Evolutionary conservation across 176 grass and related monocot species (phyloP).

Genomic region (Bromus sterilis): DNA sequence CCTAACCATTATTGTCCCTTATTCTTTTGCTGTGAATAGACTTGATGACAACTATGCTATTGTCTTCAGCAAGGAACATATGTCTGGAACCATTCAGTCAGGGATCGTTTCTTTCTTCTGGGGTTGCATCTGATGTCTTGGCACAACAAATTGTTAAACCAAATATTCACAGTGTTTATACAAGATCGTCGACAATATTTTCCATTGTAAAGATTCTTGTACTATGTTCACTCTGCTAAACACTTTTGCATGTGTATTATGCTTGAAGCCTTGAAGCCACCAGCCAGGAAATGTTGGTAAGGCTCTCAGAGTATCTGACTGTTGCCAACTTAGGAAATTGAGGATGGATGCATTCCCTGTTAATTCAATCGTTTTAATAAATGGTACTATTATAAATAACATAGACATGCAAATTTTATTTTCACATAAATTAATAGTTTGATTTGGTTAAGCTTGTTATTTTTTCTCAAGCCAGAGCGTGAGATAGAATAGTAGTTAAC

Average conservation of each 20-base stretch:
- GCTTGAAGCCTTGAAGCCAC: slow-evolving; percentile 44
- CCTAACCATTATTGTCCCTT: not conserved
- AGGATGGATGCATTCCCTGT: slow-evolving; percentile 71
- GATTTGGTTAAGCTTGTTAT: not conserved
- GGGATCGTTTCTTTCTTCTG: slow-evolving; percentile 62
- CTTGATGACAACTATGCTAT: not conserved
- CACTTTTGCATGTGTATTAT: slow-evolving; percentile 71
- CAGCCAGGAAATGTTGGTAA: slow-evolving; percentile 51
- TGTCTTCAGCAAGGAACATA: slow-evolving; percentile 38
- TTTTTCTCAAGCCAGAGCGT: not conserved
- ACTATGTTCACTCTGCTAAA: slow-evolving; percentile 57
- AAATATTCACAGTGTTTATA: slow-evolving; percentile 57
- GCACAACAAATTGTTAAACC: slow-evolving; percentile 70
- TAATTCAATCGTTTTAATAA: not conserved
- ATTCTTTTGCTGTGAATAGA: not conserved
- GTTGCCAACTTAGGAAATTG: slow-evolving; percentile 61
- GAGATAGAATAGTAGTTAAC: not conserved
- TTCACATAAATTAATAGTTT: not conserved
- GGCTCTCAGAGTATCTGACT: slow-evolving; percentile 67
- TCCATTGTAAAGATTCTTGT: slow-evolving; percentile 45
- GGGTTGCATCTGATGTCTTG: slow-evolving; percentile 65
- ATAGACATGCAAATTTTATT: not conserved
- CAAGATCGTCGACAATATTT: slow-evolving; percentile 50
- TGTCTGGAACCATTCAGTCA: slow-evolving; percentile 68
- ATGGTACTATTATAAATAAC: not conserved